These are phyloP conservation scores for Mycena kentingensis DNA, from an alignment of 768 basidiomycete genomes.

Conservation along the genomic window DNA sequence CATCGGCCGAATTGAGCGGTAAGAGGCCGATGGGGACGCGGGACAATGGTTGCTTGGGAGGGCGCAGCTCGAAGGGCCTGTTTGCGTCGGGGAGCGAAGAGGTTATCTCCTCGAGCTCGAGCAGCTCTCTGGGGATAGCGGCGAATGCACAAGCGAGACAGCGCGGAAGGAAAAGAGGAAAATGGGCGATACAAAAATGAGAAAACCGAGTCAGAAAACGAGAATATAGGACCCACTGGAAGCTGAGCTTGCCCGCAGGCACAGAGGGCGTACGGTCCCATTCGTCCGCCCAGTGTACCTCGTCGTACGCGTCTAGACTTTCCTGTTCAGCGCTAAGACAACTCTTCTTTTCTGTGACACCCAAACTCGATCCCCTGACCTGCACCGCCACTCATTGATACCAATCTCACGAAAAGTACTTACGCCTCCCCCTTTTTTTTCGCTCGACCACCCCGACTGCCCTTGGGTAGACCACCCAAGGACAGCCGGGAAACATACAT, in stretches of 20 bases:
- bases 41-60: conserved; percentile 44
- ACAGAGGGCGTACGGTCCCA: conserved; percentile 80
- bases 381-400: too few species aligned
- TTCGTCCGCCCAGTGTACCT: conserved; percentile 76
- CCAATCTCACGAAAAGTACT: too few species aligned
- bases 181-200: not conserved
- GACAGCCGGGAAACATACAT: too few species aligned
- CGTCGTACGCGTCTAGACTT: too few species aligned
- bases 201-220: conserved; percentile 1
- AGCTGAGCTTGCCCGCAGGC: conserved; percentile 60
- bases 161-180: conserved; percentile 4
- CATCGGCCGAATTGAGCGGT: conserved; percentile 47
- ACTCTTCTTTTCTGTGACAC: too few species aligned
- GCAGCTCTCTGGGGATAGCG: conserved; percentile 48
- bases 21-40: conserved; percentile 66
- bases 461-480: too few species aligned
- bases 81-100: conserved; percentile 61
- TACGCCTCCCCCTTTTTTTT: too few species aligned
- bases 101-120: conserved; percentile 72
- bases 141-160: conserved; percentile 6
- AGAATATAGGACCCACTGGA: conserved; percentile 53
- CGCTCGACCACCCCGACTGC: too few species aligned
- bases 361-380: too few species aligned
- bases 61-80: conserved; percentile 49
- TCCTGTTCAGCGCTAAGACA: too few species aligned